Base-by-base conservation (phyloP, 352 stramenopile genomes). In the Phytophthora pseudosyringae region DNA sequence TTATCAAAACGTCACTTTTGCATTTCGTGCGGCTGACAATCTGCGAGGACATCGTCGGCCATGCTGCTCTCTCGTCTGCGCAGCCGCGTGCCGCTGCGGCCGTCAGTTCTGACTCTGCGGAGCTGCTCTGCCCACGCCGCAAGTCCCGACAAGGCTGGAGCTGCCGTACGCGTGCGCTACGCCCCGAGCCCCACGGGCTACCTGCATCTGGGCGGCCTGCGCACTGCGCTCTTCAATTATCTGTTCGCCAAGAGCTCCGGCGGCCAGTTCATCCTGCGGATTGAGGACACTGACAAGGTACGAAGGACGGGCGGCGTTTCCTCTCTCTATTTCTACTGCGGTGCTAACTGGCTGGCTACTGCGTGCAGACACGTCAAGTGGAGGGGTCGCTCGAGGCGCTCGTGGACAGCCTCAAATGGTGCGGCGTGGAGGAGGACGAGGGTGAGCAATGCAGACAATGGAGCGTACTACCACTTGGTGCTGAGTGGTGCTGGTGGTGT, bases 361-460 rank as follows among this genome's bases (percentile, higher is more conserved):
- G 13, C 15, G 45, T 63, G 35, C 43, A 86, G 76, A 97, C 85
- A 11, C 90, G 93, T 4, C 85, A 96, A 69, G 86, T 97, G 36
- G 73, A 91, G 11, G 89, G 89, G 5, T 96, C 91, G 0, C 51
- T 93, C 13, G 90, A 97, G 25, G 80, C 88, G 39, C 83, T 98
- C 2, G 67, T 95, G n/a, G 71, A 87, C 33, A 96, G 83, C 15
- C 75, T 99, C 54, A 79, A 87, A 43, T 99, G 97, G 97, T 93
- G 98, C 33, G 96, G 96, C n/a, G 70, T 99, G 5, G 63, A 91
- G n/a, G 98, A 98, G 74, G 97, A 99, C 70, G 97, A 99, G 91
- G 97, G 86, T 93, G 38, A 32, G 46, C 9, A 16, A 16, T 15
- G 2, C 4, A 35, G 16, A 18, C 26, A 28, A 12, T 44, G 11